phyloP scores from a whole-genome alignment of 352 stramenopile species.

The Saprolegnia diclina region DNA sequence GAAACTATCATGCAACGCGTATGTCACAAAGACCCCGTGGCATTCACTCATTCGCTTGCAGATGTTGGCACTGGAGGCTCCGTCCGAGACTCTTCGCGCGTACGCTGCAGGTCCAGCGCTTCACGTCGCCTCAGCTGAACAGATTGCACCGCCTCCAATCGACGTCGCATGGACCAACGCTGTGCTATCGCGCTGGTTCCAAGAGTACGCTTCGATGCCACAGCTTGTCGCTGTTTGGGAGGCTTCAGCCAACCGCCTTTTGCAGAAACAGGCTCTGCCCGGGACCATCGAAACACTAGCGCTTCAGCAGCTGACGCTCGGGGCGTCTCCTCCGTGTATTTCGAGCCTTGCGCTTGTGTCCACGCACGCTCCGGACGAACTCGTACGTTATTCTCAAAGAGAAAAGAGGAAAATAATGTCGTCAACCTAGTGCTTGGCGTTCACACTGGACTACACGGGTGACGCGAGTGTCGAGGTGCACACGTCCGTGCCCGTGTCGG shows the following conservation, averaged over 20 bases:
- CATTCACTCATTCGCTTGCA: background rate
- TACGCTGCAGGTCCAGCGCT: background rate
- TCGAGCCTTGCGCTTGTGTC: background rate
- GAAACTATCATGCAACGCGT: background rate
- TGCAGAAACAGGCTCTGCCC: background rate
- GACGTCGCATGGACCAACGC: slow-evolving; percentile 3
- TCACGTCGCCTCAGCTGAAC: background rate
- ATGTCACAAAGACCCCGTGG: background rate
- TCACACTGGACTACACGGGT: background rate
- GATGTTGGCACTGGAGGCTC: background rate
- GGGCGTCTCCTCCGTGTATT: background rate
- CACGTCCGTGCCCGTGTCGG: background rate
- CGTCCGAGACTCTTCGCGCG: background rate
- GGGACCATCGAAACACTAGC: background rate
- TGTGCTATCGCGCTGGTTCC: background rate
- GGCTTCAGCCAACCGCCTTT: background rate
- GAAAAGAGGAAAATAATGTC: background rate
- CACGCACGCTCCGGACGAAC: background rate
- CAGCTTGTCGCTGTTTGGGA: background rate
- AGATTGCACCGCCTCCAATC: background rate
- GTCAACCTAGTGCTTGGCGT: background rate
- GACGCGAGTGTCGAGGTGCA: background rate
- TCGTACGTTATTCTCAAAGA: background rate
- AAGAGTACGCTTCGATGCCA: background rate
- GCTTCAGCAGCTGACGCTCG: background rate